Base-by-base conservation (phyloP, 805 yeast species). In the Metschnikowia reukaufii region DNA sequence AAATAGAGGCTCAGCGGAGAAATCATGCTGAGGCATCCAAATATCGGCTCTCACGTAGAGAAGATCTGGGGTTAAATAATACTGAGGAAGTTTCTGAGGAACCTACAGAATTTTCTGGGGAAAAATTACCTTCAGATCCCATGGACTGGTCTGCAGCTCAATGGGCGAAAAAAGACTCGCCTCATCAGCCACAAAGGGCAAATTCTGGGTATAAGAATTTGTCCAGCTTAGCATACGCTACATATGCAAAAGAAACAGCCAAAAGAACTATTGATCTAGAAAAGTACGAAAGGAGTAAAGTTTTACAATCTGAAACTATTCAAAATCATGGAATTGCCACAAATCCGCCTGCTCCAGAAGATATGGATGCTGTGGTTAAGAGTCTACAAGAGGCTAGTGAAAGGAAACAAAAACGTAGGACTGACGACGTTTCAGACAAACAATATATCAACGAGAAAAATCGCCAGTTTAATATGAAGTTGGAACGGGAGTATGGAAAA, bases 371-470 rank as follows among this genome's bases (percentile, higher is more conserved):
- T 8, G 58, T 79, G 18, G 67, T 74, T 6, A 51, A 54, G 1
- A 52, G 59, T 16, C 62, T 70, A 23, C 61, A 61, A 60, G 64
- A 67, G 55, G 60, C 67, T 44, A 70, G 71, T 46, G 65, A 60
- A 57, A 65, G 66, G 25, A 64, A 65, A 27, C 54, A 40, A 37
- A 60, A 61, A 51, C 65, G 64, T 41, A 66, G 76, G 55, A 65
- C 76, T 52, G 65, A 63, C 9, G 69, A 60, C 3, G 73, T 62
- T 4, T 68, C 61, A 4, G 71, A 60, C 16, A 69, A 67, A 4
- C 69, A 77, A 23, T 76, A 67, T 62, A 79, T 87, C 59, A 86
- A 84, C 60, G 88, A 83, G 52, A 83, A 83, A 63, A 87, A 87
- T 69, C 78, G 76, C 59, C 83, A 84, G 55, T 87, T 86, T 65